These are phyloP conservation scores for Chenopodium formosanum DNA, from an alignment of 148 eudicot genomes.

Conservation along the genomic window DNA sequence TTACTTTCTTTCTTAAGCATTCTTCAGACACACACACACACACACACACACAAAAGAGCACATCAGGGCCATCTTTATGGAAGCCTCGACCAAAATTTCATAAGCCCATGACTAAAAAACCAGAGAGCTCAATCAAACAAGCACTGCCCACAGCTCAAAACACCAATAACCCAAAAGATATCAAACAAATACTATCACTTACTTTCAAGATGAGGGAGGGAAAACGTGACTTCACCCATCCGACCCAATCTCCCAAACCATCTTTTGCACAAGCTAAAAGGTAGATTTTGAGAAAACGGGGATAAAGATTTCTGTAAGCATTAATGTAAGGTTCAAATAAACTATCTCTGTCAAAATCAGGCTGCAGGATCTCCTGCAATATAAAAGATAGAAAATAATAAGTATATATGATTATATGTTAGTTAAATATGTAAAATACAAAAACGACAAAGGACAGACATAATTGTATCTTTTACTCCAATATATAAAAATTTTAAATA, in stretches of 20 bases:
- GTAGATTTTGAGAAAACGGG: slow-evolving; percentile 43
- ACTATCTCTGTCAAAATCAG: slow-evolving; percentile 40
- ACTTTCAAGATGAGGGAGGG: slow-evolving; percentile 53
- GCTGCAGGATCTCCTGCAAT: slow-evolving; percentile 36
- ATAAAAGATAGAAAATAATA: background rate
- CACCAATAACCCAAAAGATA: background rate
- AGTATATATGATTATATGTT: slow-evolving; percentile 1
- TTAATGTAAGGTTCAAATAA: slow-evolving; percentile 45
- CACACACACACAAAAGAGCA: background rate
- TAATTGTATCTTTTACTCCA: background rate
- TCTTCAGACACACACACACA: too few species aligned
- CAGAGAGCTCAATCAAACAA: background rate
- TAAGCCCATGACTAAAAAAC: background rate
- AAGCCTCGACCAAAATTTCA: background rate
- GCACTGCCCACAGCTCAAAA: background rate
- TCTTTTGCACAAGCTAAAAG: slow-evolving; percentile 38
- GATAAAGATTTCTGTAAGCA: slow-evolving; percentile 38
- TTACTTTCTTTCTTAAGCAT: background rate
- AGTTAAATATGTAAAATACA: background rate
- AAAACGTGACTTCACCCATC: slow-evolving; percentile 59
- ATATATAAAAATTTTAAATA: too few species aligned
- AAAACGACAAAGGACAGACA: background rate
- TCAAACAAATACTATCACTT: background rate
- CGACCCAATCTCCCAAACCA: slow-evolving; percentile 52
- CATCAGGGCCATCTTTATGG: background rate